Evolutionary conservation across 2,329 filamentous ascomycete species (phyloP).

Genomic region (Byssothecium circinans): DNA sequence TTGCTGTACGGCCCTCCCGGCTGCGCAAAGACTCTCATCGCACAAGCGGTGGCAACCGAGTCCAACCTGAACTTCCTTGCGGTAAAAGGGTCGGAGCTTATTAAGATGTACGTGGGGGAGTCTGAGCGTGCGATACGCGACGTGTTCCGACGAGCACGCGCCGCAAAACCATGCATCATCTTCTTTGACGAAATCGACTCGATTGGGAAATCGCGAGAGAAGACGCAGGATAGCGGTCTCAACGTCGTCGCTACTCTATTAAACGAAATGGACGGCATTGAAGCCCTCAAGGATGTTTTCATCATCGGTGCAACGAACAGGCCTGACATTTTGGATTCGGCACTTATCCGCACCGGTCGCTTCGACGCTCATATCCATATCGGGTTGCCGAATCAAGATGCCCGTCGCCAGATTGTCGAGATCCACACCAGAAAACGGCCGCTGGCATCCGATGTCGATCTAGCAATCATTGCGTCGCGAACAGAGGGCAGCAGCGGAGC

Average conservation of each 20-base stretch:
- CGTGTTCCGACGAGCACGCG: conserved; percentile 80
- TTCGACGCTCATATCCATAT: conserved; percentile 87
- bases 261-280: conserved; percentile 95
- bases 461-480: conserved; percentile 61
- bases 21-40: conserved; percentile 91
- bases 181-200: conserved; percentile 98
- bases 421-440: conserved; percentile 66
- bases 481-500: conserved; percentile 84
- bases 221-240: conserved; percentile 57
- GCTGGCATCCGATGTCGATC: conserved; percentile 65
- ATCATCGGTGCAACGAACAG: conserved; percentile 91
- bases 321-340: conserved; percentile 81
- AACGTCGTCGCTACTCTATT: conserved; percentile 88
- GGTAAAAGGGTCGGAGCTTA: conserved; percentile 88
- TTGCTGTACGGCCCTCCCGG: conserved; percentile 90
- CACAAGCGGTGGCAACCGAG: conserved; percentile 88
- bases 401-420: conserved; percentile 73
- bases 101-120: conserved; percentile 97
- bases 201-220: conserved; percentile 65
- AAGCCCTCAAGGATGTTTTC: conserved; percentile 77
- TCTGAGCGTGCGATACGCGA: conserved; percentile 84
- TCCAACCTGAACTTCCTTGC: conserved; percentile 91
- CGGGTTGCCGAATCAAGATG: conserved; percentile 72
- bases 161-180: conserved; percentile 87
- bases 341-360: conserved; percentile 80